Percentiles rank a stretch among this genome's conserved stretches.
These are phyloP conservation scores for Colletotrichum lupini DNA, from an alignment of 2,329 filamentous ascomycete genomes.

Conservation along the genomic window DNA sequence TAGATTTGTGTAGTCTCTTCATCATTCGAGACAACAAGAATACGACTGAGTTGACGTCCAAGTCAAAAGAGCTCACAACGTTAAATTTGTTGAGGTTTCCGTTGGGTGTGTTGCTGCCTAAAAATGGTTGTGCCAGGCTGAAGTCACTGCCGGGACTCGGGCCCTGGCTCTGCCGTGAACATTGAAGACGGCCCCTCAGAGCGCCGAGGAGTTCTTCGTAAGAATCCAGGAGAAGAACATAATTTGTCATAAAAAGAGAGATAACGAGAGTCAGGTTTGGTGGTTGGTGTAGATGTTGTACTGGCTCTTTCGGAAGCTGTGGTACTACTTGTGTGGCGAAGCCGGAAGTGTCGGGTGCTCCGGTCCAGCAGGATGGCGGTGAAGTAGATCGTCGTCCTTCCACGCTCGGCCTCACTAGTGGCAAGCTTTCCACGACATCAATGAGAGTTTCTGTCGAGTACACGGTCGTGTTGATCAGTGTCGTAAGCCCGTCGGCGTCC, in stretches of 20 bases:
- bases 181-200: slow-evolving; percentile 16
- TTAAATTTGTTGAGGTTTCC: slow-evolving; percentile 12
- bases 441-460: slow-evolving; percentile 29
- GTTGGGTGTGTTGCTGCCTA: not conserved
- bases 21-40: slow-evolving; percentile 27
- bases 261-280: slow-evolving; percentile 17
- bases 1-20: slow-evolving; percentile 29
- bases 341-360: not conserved
- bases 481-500: slow-evolving; percentile 3
- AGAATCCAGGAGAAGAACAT: slow-evolving; percentile 23
- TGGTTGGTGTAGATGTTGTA: not conserved
- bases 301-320: not conserved
- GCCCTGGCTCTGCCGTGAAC: slow-evolving; percentile 22
- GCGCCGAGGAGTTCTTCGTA: slow-evolving; percentile 22
- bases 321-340: not conserved
- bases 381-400: slow-evolving; percentile 21
- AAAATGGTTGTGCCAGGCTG: slow-evolving; percentile 14
- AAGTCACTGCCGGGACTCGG: slow-evolving; percentile 25
- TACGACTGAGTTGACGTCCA: slow-evolving; percentile 28
- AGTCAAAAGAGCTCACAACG: slow-evolving; percentile 21
- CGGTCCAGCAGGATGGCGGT: slow-evolving; percentile 11
- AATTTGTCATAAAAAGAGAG: slow-evolving; percentile 27
- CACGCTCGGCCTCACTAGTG: slow-evolving; percentile 4
- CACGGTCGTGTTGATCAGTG: slow-evolving; percentile 18
- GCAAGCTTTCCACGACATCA: slow-evolving; percentile 18